Conservation (phyloP, 208 protist genomes). For the Trypanosoma cruzi region DNA sequence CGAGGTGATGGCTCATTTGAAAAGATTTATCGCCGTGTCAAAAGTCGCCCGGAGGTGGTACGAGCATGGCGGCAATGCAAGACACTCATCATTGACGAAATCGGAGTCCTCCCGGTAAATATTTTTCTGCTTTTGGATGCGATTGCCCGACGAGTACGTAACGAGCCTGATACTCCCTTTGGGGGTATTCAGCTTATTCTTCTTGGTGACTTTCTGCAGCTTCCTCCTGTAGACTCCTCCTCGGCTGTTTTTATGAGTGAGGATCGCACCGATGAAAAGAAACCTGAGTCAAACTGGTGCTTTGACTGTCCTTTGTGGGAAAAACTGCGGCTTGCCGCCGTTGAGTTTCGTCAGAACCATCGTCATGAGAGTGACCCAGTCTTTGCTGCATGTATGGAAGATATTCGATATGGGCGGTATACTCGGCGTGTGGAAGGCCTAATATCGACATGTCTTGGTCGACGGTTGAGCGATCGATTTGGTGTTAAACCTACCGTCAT, state of each 20-base stretch:
- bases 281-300: conserved; percentile 50
- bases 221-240: conserved; percentile 29
- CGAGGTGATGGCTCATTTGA: conserved; percentile 30
- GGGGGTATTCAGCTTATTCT: conserved; percentile 52
- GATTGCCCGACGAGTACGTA: conserved; percentile 32
- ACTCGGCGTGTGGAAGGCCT: conserved; percentile 52
- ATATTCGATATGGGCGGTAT: conserved; percentile 61
- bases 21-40: conserved; percentile 25
- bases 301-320: conserved; percentile 59
- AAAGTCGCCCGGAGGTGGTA: conserved; percentile 24
- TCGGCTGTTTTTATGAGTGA: not conserved
- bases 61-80: conserved; percentile 31
- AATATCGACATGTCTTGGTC: conserved; percentile 38
- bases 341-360: conserved; percentile 49
- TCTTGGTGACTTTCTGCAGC: conserved; percentile 54
- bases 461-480: conserved; percentile 26
- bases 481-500: conserved; percentile 58
- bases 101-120: conserved; percentile 31
- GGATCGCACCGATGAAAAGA: not conserved
- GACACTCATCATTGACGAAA: conserved; percentile 57
- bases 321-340: conserved; percentile 29
- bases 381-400: conserved; percentile 49
- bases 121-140: conserved; percentile 36
- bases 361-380: conserved; percentile 39
- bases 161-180: conserved; percentile 37